Evolutionary conservation across 1,284 basidiomycete genomes (phyloP).

Genomic region (Phylloboletellus chloephorus): DNA sequence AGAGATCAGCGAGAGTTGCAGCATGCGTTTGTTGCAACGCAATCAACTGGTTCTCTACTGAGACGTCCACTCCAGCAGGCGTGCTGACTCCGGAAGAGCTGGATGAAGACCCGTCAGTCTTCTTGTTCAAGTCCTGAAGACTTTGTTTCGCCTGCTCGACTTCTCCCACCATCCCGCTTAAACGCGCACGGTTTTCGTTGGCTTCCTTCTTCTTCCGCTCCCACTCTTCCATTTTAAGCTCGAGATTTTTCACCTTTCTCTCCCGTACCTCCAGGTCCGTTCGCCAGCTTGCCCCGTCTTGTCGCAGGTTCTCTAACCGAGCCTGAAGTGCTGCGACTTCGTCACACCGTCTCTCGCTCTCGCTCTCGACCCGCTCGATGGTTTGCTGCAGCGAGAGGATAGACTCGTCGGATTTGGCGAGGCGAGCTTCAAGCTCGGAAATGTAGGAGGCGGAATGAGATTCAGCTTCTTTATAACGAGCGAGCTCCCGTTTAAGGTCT

Average conservation of each 20-base stretch:
- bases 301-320: slow-evolving; percentile 65
- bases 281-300: slow-evolving; percentile 69
- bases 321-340: slow-evolving; percentile 67
- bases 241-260: slow-evolving; percentile 65
- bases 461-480: slow-evolving; percentile 74
- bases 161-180: slow-evolving; percentile 62
- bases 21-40: slow-evolving; percentile 71
- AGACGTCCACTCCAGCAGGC: slow-evolving; percentile 30
- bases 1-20: slow-evolving; percentile 74
- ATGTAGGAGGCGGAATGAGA: slow-evolving; percentile 75
- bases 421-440: slow-evolving; percentile 79
- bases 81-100: slow-evolving; percentile 29
- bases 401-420: slow-evolving; percentile 76
- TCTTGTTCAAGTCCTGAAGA: slow-evolving; percentile 42
- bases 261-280: slow-evolving; percentile 81
- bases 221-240: slow-evolving; percentile 72
- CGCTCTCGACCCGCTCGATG: slow-evolving; percentile 74
- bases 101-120: slow-evolving; percentile 20
- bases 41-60: slow-evolving; percentile 53
- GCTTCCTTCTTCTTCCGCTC: slow-evolving; percentile 63
- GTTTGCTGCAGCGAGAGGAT: slow-evolving; percentile 61
- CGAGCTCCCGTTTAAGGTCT: slow-evolving; percentile 81
- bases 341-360: slow-evolving; percentile 64
- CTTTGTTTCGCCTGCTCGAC: slow-evolving; percentile 67
- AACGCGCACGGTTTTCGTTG: slow-evolving; percentile 55